Percentiles rank a stretch among this genome's conserved stretches.
phyloP scores from a whole-genome alignment of 305 asterid genomes.

The Fraxinus platypoda region DNA sequence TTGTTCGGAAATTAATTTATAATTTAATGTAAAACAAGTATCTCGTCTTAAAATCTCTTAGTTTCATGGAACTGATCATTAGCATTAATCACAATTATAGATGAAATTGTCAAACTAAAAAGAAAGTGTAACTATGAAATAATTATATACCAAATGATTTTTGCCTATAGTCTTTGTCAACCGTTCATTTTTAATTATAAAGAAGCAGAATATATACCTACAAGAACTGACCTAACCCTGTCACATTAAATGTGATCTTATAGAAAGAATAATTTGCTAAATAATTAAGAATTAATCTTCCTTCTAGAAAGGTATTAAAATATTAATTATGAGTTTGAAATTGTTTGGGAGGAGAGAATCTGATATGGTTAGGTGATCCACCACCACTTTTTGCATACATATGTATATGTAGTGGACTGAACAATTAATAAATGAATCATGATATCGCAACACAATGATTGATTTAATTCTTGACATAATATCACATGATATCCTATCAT shows the following conservation, averaged over 20 bases:
- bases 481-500: too few species aligned
- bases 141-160: background rate
- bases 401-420: background rate
- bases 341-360: slow-evolving; percentile 7
- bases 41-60: too few species aligned
- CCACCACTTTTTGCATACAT: slow-evolving; percentile 11
- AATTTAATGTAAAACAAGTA: background rate
- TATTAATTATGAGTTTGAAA: background rate
- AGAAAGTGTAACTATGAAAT: too few species aligned
- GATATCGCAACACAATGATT: too few species aligned
- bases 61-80: too few species aligned
- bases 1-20: background rate
- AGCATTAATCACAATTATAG: too few species aligned
- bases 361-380: slow-evolving; percentile 26
- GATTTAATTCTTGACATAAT: too few species aligned
- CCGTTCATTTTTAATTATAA: background rate
- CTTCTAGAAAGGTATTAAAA: slow-evolving; percentile 18
- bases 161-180: background rate
- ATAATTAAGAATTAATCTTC: background rate
- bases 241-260: background rate
- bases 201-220: background rate
- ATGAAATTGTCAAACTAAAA: too few species aligned
- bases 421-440: too few species aligned
- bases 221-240: background rate
- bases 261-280: too few species aligned